Conservation (phyloP, 2,329 filamentous ascomycete genomes). For the Zymoseptoria pseudotritici region DNA sequence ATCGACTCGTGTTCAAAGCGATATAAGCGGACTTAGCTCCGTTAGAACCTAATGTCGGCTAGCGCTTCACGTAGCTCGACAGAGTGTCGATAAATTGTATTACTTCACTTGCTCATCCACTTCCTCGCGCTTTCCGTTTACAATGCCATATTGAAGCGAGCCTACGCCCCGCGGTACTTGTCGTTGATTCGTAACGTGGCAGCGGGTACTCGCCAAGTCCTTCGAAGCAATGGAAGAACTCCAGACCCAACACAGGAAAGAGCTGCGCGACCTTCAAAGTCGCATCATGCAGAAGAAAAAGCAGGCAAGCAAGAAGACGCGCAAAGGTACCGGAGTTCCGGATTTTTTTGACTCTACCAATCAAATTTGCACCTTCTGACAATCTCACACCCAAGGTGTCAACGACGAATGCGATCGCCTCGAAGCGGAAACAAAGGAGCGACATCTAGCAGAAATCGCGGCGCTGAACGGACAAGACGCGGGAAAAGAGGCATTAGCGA, state of each 20-base stretch:
- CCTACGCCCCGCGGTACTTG: neutral
- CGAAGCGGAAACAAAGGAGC: constrained; percentile 49
- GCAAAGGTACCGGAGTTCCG: constrained; percentile 32
- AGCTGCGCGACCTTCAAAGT: constrained; percentile 77
- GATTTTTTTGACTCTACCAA: too few species aligned
- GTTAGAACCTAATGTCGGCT: neutral
- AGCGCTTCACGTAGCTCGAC: neutral
- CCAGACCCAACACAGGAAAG: constrained; percentile 74
- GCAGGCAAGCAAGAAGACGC: constrained; percentile 76
- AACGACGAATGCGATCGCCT: constrained; percentile 57
- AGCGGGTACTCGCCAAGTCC: neutral
- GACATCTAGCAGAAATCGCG: constrained; percentile 46
- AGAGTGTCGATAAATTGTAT: neutral
- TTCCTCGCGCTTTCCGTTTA: too few species aligned
- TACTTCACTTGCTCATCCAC: too few species aligned
- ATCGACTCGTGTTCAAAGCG: neutral
- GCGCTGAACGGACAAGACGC: constrained; percentile 33
- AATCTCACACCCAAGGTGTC: constrained; percentile 26
- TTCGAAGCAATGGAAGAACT: constrained; percentile 59
- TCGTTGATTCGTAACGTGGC: neutral
- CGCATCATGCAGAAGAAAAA: constrained; percentile 94
- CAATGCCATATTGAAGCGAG: too few species aligned
- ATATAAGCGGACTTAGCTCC: neutral
- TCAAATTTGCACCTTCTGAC: too few species aligned
- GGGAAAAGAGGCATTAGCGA: constrained; percentile 7